Base-by-base conservation (phyloP, 495 filamentous ascomycete species). In the Daldinia childiae region DNA sequence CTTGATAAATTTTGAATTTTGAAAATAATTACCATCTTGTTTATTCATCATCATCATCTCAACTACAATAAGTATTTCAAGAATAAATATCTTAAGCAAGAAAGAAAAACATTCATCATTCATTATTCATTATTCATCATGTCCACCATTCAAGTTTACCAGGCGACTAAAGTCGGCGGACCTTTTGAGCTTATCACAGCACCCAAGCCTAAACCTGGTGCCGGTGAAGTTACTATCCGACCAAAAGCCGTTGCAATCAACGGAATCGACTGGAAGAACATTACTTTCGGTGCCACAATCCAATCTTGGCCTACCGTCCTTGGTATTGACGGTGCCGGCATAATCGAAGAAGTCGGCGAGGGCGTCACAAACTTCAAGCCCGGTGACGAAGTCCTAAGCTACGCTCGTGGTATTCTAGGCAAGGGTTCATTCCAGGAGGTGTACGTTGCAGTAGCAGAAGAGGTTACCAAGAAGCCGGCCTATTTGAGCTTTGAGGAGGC, bases 351-450 rank as follows among this genome's bases (percentile, higher is more conserved):
- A 14, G 74, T 68, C 7, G 69, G 77, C 17, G 61, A 67, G 11
- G 66, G 72, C 4, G 79, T 81, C 17, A 74, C 69, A 15, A 50
- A 45, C 8, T 69, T 80, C 43, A 74, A 78, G 58, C 32, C 72
- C 34, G 83, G 83, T 19, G 83, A 84, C 32, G 77, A 79, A 52
- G 82, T 85, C 27, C 54, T 82, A 17, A 77, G 71, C 11, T 48
- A 74, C 3, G 58, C 57, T 24, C 74, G 61, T 1, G 58, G 71
- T 12, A 77, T 74, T 7, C 60, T 70, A 0, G 64, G 73, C 39
- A 67, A 66, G 6, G 79, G 76, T 21, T 74, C 79, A 14, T 86
- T 81, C 63, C 83, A 85, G 51, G 79, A 83, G 29, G 73, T 78
- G 32, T 75, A 72, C 24, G 67, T 74, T 15, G 76, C 81, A 15